Conservation (phyloP, 768 basidiomycete genomes). For the Termitomyces eurrhizus region DNA sequence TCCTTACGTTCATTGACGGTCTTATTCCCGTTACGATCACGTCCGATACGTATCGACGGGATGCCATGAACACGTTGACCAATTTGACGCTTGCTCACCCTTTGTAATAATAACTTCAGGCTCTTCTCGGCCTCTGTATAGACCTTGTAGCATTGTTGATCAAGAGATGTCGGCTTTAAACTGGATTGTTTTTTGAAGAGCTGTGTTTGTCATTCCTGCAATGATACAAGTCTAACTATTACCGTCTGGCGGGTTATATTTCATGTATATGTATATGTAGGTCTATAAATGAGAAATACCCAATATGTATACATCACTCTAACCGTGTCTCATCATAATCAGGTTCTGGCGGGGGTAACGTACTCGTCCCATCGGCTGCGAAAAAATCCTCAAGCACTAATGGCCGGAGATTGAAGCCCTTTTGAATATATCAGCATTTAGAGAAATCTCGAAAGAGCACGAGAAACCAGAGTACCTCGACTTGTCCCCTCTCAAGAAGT, state of each 20-base stretch:
- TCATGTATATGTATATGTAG: constrained; percentile 6
- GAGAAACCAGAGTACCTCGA: constrained; percentile 29
- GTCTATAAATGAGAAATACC: constrained; percentile 8
- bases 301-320: constrained; percentile 17
- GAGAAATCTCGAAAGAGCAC: background rate
- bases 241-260: constrained; percentile 6
- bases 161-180: background rate
- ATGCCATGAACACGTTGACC: constrained; percentile 33
- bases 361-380: constrained; percentile 34
- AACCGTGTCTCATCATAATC: constrained; percentile 13
- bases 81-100: constrained; percentile 29
- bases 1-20: constrained; percentile 39
- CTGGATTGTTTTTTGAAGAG: background rate
- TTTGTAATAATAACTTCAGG: constrained; percentile 19
- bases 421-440: constrained; percentile 23
- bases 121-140: constrained; percentile 7
- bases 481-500: constrained; percentile 46
- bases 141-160: background rate
- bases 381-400: constrained; percentile 69
- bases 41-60: constrained; percentile 39
- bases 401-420: constrained; percentile 81
- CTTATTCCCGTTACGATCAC: constrained; percentile 29
- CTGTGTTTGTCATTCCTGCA: background rate
- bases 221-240: constrained; percentile 11
- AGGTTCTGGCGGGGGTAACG: constrained; percentile 26